Evolutionary conservation across 2,329 filamentous ascomycete species (phyloP).

Genomic region (Diplodia seriata): DNA sequence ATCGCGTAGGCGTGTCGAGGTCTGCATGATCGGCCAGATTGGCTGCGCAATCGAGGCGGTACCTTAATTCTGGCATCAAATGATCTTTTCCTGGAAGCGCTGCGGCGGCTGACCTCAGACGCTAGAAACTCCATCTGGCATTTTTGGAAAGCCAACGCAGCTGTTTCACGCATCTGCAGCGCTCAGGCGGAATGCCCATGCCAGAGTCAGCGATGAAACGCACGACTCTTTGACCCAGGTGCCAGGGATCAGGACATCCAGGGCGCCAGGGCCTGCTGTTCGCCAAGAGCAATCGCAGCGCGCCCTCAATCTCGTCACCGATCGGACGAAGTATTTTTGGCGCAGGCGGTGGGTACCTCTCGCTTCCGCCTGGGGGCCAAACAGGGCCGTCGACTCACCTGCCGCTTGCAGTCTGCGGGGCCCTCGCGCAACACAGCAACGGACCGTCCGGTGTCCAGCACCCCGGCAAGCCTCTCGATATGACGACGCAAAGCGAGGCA

Average conservation of each 20-base stretch:
- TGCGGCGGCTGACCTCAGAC: conserved; percentile 29
- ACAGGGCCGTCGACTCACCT: not conserved
- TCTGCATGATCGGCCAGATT: conserved; percentile 18
- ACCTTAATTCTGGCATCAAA: conserved; percentile 28
- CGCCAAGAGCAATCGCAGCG: conserved; percentile 5
- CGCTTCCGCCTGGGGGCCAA: conserved; percentile 25
- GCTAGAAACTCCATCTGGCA: conserved; percentile 15
- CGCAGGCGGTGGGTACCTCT: conserved; percentile 26
- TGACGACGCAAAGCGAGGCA: conserved; percentile 14
- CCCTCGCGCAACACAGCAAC: conserved; percentile 15
- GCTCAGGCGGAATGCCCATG: not conserved
- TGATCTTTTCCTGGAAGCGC: conserved; percentile 29
- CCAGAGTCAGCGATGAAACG: conserved; percentile 5
- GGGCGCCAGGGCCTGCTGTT: conserved; percentile 9
- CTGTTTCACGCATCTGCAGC: conserved; percentile 16
- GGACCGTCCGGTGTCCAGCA: conserved; percentile 8
- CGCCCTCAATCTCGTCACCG: conserved; percentile 17
- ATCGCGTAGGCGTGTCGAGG: not conserved
- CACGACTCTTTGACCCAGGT: not conserved
- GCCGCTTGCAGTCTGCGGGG: conserved; percentile 18
- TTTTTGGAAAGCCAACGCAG: conserved; percentile 22
- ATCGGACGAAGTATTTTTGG: conserved; percentile 29
- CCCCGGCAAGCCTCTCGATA: conserved; percentile 11
- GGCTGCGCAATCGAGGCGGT: conserved; percentile 26
- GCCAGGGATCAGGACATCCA: not conserved